These are phyloP conservation scores for Rosa hybrid DNA, from an alignment of 331 rosid genomes.

Conservation along the genomic window DNA sequence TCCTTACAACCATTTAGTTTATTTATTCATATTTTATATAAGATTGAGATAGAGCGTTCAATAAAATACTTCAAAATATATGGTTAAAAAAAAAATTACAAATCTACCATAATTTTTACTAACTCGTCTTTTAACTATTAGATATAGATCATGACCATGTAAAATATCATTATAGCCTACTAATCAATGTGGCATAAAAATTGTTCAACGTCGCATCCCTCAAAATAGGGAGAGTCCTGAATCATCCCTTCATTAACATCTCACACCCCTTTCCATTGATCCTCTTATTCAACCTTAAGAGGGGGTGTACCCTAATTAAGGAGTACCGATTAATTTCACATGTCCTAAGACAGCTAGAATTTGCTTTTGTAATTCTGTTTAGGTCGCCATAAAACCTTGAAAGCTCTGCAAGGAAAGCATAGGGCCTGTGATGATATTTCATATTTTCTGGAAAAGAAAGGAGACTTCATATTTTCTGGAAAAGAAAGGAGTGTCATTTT, in stretches of 20 bases:
- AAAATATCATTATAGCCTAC: background rate
- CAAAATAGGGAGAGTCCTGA: background rate
- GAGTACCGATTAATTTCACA: background rate
- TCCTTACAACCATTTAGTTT: too few species aligned
- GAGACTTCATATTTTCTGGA: background rate
- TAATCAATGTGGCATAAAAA: background rate
- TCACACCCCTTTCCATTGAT: background rate
- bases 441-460: background rate
- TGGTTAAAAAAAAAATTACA: too few species aligned
- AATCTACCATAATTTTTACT: too few species aligned
- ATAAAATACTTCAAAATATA: too few species aligned
- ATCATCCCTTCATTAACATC: background rate
- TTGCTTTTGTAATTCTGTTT: constrained; percentile 7
- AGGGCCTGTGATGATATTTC: background rate
- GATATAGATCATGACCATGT: background rate
- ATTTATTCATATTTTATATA: too few species aligned
- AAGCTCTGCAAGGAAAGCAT: background rate
- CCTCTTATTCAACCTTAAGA: background rate
- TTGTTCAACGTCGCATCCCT: too few species aligned
- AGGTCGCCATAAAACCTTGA: background rate
- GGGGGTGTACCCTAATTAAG: background rate
- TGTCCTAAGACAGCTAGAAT: background rate
- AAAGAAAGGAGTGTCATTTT: background rate
- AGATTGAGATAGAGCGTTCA: too few species aligned
- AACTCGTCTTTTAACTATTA: too few species aligned